Percentiles rank a stretch among this genome's conserved stretches.
phyloP scores from a whole-genome alignment of 768 basidiomycete species.

The Mycena sanguinolenta region DNA sequence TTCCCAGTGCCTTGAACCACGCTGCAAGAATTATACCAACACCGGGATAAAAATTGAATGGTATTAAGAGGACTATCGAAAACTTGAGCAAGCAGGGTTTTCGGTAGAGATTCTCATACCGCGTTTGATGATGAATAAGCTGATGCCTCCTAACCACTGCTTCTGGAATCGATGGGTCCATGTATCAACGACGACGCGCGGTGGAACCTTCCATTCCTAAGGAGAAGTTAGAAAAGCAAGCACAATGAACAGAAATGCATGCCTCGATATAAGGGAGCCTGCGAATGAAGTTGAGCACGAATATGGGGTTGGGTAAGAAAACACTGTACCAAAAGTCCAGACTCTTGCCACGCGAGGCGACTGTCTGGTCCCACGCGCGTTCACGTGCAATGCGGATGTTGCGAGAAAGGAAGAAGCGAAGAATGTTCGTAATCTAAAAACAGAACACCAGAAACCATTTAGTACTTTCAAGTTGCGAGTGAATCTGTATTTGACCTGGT shows the following conservation, averaged over 20 bases:
- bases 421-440: constrained; percentile 72
- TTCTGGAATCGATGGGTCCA: constrained; percentile 46
- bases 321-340: constrained; percentile 76
- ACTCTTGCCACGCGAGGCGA: constrained; percentile 85
- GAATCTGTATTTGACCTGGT: constrained; percentile 65
- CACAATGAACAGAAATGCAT: background rate
- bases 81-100: constrained; percentile 2
- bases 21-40: constrained; percentile 74
- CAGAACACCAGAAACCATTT: background rate
- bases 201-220: constrained; percentile 83
- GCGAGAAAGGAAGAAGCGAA: constrained; percentile 85
- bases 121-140: constrained; percentile 59
- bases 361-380: constrained; percentile 86
- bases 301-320: background rate
- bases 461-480: background rate
- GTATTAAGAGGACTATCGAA: constrained; percentile 66
- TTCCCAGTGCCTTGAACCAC: constrained; percentile 75
- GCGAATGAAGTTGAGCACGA: background rate
- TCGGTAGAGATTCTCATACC: constrained; percentile 47
- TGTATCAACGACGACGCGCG: constrained; percentile 50
- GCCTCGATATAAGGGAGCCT: constrained; percentile 36
- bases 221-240: constrained; percentile 62
- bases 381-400: constrained; percentile 87
- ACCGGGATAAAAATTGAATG: constrained; percentile 77
- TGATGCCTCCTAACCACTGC: constrained; percentile 53